Conservation (phyloP, 2,329 filamentous ascomycete species). For the Talaromyces pinophilus region DNA sequence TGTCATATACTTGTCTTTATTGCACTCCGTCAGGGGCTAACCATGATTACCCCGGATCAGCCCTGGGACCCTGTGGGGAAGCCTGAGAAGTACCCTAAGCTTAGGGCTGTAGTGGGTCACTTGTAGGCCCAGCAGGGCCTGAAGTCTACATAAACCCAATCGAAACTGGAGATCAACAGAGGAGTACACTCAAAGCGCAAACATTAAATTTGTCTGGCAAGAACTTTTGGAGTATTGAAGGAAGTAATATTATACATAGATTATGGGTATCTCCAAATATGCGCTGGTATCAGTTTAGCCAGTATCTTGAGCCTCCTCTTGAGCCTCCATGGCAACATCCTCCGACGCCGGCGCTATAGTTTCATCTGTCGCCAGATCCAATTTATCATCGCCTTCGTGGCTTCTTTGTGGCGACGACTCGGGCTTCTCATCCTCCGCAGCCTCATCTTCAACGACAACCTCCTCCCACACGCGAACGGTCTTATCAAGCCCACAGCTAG, state of each 20-base stretch:
- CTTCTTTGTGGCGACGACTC: neutral
- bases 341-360: neutral
- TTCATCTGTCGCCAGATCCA: conserved; percentile 10
- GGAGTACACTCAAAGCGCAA: too few species aligned
- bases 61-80: neutral
- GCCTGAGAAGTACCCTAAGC: neutral
- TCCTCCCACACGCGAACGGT: conserved; percentile 64
- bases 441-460: conserved; percentile 23
- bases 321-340: conserved; percentile 10
- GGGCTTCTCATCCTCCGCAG: conserved; percentile 18
- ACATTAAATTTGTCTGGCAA: neutral
- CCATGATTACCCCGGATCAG: neutral
- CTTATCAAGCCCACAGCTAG: conserved; percentile 63
- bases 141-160: neutral
- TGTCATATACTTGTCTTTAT: neutral
- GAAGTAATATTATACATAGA: neutral
- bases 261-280: conserved; percentile 2
- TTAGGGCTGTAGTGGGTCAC: neutral
- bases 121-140: neutral
- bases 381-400: neutral
- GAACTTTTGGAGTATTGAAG: neutral
- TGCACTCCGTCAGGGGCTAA: neutral
- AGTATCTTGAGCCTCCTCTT: neutral
- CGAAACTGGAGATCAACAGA: neutral
- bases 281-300: neutral